Evolutionary conservation across 169 alveolate genomes (phyloP).

Genomic region (Cryptosporidium tyzzeri): DNA sequence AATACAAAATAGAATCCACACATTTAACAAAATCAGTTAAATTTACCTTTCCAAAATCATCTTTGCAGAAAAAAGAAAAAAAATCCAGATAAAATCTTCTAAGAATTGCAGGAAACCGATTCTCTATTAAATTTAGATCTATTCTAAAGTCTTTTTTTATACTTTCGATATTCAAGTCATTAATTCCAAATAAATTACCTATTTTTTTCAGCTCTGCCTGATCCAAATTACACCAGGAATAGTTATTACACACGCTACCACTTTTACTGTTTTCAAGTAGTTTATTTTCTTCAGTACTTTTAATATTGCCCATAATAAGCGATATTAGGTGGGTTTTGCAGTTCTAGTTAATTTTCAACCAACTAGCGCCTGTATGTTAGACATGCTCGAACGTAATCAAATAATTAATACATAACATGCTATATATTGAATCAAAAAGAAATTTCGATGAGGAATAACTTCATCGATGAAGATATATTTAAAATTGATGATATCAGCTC

Average conservation of each 20-base stretch:
- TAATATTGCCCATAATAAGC: conserved; percentile 45
- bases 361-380: conserved; percentile 33
- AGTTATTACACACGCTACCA: no score
- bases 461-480: conserved; percentile 37
- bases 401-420: conserved; percentile 1
- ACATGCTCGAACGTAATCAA: conserved; percentile 31
- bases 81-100: conserved; percentile 30
- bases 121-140: conserved; percentile 3
- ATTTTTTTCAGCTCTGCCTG: conserved; percentile 12
- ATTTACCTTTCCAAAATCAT: conserved; percentile 7
- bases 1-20: conserved; percentile 20
- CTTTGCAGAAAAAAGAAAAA: conserved; percentile 23
- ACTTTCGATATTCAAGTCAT: background rate
- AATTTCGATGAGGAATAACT: background rate
- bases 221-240: conserved; percentile 27
- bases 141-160: background rate
- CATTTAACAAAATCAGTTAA: conserved; percentile 11
- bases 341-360: background rate
- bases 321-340: background rate
- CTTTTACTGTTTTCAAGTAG: no score
- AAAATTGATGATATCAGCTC: conserved; percentile 22
- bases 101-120: conserved; percentile 10
- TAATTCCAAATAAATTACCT: conserved; percentile 15
- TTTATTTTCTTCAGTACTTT: background rate
- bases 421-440: background rate